Evolutionary conservation across 2,329 filamentous ascomycete genomes (phyloP), one percentile per base, ranked within the genome.

Genomic region (Aaosphaeria arxii): DNA sequence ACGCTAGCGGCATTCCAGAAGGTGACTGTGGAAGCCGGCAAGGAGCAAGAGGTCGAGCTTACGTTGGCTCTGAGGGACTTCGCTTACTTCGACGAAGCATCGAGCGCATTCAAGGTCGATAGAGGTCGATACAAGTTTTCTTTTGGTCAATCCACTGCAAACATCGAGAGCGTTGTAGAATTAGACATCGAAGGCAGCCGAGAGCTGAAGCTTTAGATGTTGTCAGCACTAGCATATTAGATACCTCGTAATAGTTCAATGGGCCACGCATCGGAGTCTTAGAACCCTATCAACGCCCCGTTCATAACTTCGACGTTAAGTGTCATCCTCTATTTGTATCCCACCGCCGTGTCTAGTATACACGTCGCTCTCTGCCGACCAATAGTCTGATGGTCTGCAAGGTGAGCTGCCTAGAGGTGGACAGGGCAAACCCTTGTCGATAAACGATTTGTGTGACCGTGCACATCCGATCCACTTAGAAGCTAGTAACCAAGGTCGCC

Each of bases 1-100:
- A 85, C 88, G 63, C 74, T 89, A 3, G 82, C 80, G 6, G 84
- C 83, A 0, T 89, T 88, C 58, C 77, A 80, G 52, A 88, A 88
- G 67, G 77, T 87, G 0, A 75, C 71, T 43, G 67, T 89, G 3
- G 74, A 80, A 40, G 72, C 77, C 1, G 83, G 81, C 4, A 77
- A 86, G 70, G 77, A 71, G 40, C 78, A 81, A 70, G 72, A 57
- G 5, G 81, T 84, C 2, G 72, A 76, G n/a, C 74, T 91, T 6
- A 32, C 48, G 3, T 43, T 66, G 11, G 36, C 43, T 13, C 42
- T 52, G 4, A 60, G 51, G 30, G 64, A 67, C 39, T 63, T 69
- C 49, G 65, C 65, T 3, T 67, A 61, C 47, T 69, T 64, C 42
- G 58, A 66, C 47, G 62, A 69, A 45, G 49, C 45, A 5, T 53